Evolutionary conservation across 352 stramenopile genomes (phyloP).

Genomic region (Plasmopara viticola): DNA sequence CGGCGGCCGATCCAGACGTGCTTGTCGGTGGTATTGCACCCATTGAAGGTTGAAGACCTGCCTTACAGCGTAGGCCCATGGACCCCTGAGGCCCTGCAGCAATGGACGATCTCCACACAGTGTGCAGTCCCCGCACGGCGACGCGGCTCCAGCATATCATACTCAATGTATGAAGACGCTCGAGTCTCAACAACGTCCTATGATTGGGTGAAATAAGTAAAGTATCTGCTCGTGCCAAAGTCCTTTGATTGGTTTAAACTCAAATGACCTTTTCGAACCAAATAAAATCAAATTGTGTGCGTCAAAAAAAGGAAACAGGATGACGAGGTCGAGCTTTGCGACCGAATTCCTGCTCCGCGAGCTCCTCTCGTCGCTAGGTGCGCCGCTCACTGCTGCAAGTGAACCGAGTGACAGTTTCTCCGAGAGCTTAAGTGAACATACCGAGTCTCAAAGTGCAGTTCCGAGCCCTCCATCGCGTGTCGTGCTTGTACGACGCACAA

Average conservation of each 20-base stretch:
- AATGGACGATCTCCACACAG: slow-evolving; percentile 5
- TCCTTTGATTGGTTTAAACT: too few species aligned
- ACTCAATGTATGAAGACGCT: slow-evolving; percentile 6
- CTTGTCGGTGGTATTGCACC: slow-evolving; percentile 8
- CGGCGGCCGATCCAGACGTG: slow-evolving; percentile 5
- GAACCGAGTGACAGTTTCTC: slow-evolving; percentile 19
- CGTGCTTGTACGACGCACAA: slow-evolving; percentile 45
- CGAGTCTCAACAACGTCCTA: not conserved
- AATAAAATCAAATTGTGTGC: too few species aligned
- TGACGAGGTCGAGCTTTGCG: slow-evolving; percentile 22
- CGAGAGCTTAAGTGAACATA: slow-evolving; percentile 45
- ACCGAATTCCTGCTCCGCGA: slow-evolving; percentile 54
- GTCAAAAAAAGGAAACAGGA: too few species aligned
- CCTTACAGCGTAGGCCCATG: slow-evolving; percentile 19
- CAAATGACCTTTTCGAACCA: too few species aligned
- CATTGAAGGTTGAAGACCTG: slow-evolving; percentile 6
- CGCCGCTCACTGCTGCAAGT: not conserved
- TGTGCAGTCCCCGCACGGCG: slow-evolving; percentile 12
- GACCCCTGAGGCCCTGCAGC: slow-evolving; percentile 8
- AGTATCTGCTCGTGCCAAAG: too few species aligned
- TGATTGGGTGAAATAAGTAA: slow-evolving; percentile 6
- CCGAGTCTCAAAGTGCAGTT: slow-evolving; percentile 35
- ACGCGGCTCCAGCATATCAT: slow-evolving; percentile 28
- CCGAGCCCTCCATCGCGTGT: slow-evolving; percentile 27
- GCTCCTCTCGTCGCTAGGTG: slow-evolving; percentile 42